These are phyloP conservation scores for Monosporascus sp. DNA, from an alignment of 2,329 filamentous ascomycete genomes.

Conservation along the genomic window DNA sequence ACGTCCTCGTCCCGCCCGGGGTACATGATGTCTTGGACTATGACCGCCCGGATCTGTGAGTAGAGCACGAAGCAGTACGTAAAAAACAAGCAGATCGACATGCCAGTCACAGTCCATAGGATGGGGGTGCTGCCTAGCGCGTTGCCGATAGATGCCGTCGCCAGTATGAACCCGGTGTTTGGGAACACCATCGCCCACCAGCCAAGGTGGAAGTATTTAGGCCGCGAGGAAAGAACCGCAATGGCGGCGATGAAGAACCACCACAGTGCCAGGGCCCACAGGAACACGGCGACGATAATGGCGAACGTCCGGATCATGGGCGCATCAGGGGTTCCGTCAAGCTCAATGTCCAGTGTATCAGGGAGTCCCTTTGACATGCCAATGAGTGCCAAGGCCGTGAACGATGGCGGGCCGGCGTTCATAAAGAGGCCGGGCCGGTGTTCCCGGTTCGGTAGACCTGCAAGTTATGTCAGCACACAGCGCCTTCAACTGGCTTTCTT, in stretches of 20 bases:
- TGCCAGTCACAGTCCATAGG: slow-evolving; percentile 42
- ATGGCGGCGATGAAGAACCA: slow-evolving; percentile 49
- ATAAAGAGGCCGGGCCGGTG: slow-evolving; percentile 69
- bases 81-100: slow-evolving; percentile 41
- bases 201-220: slow-evolving; percentile 52
- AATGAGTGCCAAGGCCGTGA: slow-evolving; percentile 65
- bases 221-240: slow-evolving; percentile 39
- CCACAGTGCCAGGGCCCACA: slow-evolving; percentile 61
- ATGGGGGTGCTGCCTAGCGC: slow-evolving; percentile 41
- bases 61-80: slow-evolving; percentile 40
- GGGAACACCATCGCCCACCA: slow-evolving; percentile 63
- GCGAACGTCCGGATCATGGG: slow-evolving; percentile 41
- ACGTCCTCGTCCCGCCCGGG: slow-evolving; percentile 51
- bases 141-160: slow-evolving; percentile 49
- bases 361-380: slow-evolving; percentile 58
- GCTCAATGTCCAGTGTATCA: slow-evolving; percentile 37
- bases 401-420: slow-evolving; percentile 68
- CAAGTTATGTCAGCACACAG: background rate
- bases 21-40: slow-evolving; percentile 51
- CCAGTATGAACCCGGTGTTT: slow-evolving; percentile 54
- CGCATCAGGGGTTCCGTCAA: slow-evolving; percentile 39
- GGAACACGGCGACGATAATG: slow-evolving; percentile 45
- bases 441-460: slow-evolving; percentile 56
- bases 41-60: slow-evolving; percentile 40
- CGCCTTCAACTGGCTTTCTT: background rate